phyloP scores from a whole-genome alignment of 1,284 basidiomycete species.

The Malassezia globosa region DNA sequence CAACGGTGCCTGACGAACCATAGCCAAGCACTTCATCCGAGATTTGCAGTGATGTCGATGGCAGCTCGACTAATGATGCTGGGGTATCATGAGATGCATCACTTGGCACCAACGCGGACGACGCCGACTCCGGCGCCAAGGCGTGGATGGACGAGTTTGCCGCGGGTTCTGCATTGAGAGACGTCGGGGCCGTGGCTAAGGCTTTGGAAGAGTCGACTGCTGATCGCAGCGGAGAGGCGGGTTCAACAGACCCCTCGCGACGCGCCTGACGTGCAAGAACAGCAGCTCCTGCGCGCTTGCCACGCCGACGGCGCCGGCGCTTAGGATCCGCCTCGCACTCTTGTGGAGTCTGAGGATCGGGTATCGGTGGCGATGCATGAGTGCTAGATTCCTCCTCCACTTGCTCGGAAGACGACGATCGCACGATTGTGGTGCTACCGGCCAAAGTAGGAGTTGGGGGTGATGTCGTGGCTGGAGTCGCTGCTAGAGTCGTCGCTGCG shows the following conservation, averaged over 20 bases:
- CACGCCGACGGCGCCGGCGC: slow-evolving; percentile 28
- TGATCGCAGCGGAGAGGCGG: neutral
- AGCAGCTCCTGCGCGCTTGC: slow-evolving; percentile 36
- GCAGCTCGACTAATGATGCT: neutral
- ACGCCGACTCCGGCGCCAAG: neutral
- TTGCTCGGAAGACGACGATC: no score
- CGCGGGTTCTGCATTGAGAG: neutral
- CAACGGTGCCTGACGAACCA: slow-evolving; percentile 91
- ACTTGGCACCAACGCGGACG: neutral
- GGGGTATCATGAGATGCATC: neutral
- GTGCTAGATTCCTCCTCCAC: no score
- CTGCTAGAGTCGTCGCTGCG: no score
- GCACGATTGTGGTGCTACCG: no score
- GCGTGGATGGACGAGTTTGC: no score
- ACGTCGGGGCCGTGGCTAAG: no score
- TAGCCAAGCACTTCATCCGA: slow-evolving; percentile 53
- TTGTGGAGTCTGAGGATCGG: neutral
- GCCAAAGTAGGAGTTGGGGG: no score
- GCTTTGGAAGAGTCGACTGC: no score
- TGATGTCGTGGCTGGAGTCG: no score
- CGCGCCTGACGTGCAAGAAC: slow-evolving; percentile 35
- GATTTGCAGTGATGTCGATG: slow-evolving; percentile 14
- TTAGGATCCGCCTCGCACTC: slow-evolving; percentile 2
- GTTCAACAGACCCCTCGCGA: slow-evolving; percentile 1
- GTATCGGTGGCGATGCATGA: neutral